Evolutionary conservation across 2,329 filamentous ascomycete species (phyloP).

Genomic region (Arachnomyces sp.): DNA sequence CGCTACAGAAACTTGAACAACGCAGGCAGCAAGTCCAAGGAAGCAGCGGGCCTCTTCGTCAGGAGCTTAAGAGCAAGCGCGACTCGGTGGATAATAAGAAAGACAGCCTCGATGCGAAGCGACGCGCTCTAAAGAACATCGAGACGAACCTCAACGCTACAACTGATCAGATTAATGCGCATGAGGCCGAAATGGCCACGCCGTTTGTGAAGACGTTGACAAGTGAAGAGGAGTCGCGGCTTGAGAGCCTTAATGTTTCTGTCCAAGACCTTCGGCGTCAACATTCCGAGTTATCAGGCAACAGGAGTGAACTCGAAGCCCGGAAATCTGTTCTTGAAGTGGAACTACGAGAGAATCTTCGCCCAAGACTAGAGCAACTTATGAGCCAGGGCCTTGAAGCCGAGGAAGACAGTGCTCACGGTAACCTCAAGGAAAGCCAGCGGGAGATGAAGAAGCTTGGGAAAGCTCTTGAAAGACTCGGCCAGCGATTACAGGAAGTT

Average conservation of each 20-base stretch:
- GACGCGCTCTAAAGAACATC: slow-evolving; percentile 55
- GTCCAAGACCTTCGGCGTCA: slow-evolving; percentile 69
- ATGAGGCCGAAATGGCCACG: slow-evolving; percentile 70
- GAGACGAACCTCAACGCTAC: slow-evolving; percentile 68
- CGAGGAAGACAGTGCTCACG: slow-evolving; percentile 49
- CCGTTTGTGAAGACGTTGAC: slow-evolving; percentile 90
- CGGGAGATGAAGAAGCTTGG: slow-evolving; percentile 72
- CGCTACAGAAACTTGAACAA: slow-evolving; percentile 75
- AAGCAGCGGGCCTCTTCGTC: slow-evolving; percentile 69
- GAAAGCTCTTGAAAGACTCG: slow-evolving; percentile 58
- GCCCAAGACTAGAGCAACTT: slow-evolving; percentile 78
- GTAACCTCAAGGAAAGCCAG: slow-evolving; percentile 67
- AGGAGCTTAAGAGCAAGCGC: slow-evolving; percentile 69
- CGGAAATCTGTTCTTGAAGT: slow-evolving; percentile 77
- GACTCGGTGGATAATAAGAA: slow-evolving; percentile 64
- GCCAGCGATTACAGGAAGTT: slow-evolving; percentile 62
- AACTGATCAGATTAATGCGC: slow-evolving; percentile 63
- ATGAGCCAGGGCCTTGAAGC: slow-evolving; percentile 64
- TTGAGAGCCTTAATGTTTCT: slow-evolving; percentile 60
- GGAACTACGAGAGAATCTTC: slow-evolving; percentile 80
- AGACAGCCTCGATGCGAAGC: slow-evolving; percentile 65
- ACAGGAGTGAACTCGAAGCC: slow-evolving; percentile 67
- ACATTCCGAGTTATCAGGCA: slow-evolving; percentile 64
- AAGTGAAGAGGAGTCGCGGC: slow-evolving; percentile 68
- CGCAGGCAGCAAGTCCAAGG: slow-evolving; percentile 67